Conservation (phyloP, 148 eudicot species). For the Silene conica region DNA sequence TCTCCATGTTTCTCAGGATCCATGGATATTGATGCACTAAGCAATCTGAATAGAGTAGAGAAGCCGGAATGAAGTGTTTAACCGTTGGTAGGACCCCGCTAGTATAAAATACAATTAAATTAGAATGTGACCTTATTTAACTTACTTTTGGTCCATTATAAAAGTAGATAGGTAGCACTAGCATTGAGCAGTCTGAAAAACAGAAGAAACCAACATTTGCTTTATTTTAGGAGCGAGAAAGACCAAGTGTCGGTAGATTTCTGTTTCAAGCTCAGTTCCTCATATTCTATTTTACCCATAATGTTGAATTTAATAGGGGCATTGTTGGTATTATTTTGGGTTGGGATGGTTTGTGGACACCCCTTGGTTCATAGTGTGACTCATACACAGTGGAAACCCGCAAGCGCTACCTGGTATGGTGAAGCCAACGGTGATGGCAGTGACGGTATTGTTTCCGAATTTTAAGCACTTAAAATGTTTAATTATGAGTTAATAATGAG, state of each 20-base stretch:
- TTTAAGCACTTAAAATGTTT: too few species aligned
- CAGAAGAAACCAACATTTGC: background rate
- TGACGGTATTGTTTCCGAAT: conserved; percentile 31
- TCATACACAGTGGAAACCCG: conserved; percentile 66
- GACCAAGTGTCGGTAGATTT: conserved; percentile 12
- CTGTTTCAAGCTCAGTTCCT: background rate
- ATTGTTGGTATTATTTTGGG: conserved; percentile 19
- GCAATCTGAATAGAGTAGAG: too few species aligned
- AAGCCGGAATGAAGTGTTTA: too few species aligned
- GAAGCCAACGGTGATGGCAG: conserved; percentile 93
- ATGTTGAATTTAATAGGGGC: conserved; percentile 22
- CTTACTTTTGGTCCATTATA: conserved; percentile 2
- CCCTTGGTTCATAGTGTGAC: conserved; percentile 21
- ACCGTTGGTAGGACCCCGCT: too few species aligned
- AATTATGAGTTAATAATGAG: background rate
- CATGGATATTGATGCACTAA: too few species aligned
- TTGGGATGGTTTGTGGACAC: conserved; percentile 24
- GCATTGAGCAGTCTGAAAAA: conserved; percentile 8
- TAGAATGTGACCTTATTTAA: background rate
- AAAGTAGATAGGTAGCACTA: background rate
- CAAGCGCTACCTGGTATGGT: conserved; percentile 97
- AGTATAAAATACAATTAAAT: background rate
- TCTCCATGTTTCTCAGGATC: too few species aligned
- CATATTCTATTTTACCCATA: conserved; percentile 9
- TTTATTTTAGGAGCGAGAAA: conserved; percentile 10